Conservation (phyloP, 2,329 filamentous ascomycete species). For the Elsinoe perseae region DNA sequence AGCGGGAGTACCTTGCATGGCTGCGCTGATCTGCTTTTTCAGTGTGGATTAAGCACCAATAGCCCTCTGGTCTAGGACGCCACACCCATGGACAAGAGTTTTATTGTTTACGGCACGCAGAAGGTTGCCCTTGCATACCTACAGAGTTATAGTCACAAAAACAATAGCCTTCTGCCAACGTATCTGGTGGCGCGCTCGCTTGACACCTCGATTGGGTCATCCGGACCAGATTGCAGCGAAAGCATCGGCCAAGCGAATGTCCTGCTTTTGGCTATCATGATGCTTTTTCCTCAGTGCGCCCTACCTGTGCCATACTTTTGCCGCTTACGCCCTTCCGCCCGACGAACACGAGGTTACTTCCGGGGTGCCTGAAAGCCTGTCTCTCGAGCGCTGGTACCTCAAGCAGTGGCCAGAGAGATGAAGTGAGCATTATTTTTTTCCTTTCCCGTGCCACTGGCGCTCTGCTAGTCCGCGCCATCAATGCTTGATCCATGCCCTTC, state of each 20-base stretch:
- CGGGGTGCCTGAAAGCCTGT: not conserved
- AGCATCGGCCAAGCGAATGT: too few relatives aligned
- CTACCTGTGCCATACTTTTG: too few relatives aligned
- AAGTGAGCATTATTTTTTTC: not conserved
- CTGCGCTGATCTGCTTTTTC: not conserved
- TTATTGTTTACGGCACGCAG: not conserved
- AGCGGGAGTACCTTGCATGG: constrained; percentile 14
- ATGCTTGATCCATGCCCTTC: constrained; percentile 3
- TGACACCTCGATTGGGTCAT: not conserved
- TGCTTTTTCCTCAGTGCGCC: too few relatives aligned
- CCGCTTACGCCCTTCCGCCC: not conserved
- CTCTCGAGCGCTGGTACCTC: not conserved
- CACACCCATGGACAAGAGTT: not conserved
- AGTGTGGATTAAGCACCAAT: constrained; percentile 6
- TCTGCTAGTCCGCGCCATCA: not conserved
- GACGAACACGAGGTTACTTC: not conserved
- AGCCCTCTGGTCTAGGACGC: not conserved
- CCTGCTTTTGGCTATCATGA: not conserved
- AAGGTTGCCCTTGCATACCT: not conserved
- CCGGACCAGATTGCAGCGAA: not conserved
- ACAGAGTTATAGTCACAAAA: not conserved
- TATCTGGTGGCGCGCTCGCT: not conserved
- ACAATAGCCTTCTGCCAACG: not conserved
- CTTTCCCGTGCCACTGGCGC: not conserved
- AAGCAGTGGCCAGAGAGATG: too few relatives aligned